These are phyloP conservation scores for Aquilaria malaccensis DNA, from an alignment of 345 rosid species.

Conservation along the genomic window DNA sequence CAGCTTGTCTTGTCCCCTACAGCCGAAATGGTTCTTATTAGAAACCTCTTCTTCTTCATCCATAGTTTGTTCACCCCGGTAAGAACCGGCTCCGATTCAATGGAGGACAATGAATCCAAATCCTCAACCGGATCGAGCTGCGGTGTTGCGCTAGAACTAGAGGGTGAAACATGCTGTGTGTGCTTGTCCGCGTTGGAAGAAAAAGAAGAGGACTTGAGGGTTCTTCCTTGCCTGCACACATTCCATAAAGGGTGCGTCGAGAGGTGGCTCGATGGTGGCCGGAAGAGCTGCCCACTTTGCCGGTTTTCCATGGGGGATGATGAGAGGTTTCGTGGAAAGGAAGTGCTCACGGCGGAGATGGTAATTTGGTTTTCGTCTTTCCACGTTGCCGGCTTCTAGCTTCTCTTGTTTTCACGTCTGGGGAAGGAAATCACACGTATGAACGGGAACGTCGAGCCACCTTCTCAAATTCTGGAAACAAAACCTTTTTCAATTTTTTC, in stretches of 20 bases:
- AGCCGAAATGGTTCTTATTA: constrained; percentile 25
- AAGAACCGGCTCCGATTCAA: neutral
- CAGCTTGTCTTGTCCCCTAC: neutral
- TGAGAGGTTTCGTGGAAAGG: constrained; percentile 14
- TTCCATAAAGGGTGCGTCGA: constrained; percentile 64
- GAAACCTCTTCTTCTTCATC: constrained; percentile 22
- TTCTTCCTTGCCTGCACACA: constrained; percentile 62
- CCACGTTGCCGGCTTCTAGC: constrained; percentile 39
- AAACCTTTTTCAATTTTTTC: too few species aligned
- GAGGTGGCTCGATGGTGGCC: constrained; percentile 49
- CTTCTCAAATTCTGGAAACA: too few species aligned
- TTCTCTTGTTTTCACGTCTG: neutral
- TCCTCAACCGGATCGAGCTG: constrained; percentile 1
- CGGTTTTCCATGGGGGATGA: constrained; percentile 41
- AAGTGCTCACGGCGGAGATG: constrained; percentile 48
- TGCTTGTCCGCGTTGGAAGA: constrained; percentile 49
- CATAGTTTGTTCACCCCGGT: constrained; percentile 10
- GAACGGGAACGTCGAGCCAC: neutral
- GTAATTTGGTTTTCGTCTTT: constrained; percentile 54
- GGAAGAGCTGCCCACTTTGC: constrained; percentile 71
- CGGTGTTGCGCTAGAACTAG: constrained; percentile 14
- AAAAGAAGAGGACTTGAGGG: constrained; percentile 28
- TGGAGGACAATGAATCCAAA: neutral
- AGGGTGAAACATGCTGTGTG: constrained; percentile 47
- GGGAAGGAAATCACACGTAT: neutral